Conservation (phyloP, 2,329 filamentous ascomycete species). For the Aspergillus carbonarius region DNA sequence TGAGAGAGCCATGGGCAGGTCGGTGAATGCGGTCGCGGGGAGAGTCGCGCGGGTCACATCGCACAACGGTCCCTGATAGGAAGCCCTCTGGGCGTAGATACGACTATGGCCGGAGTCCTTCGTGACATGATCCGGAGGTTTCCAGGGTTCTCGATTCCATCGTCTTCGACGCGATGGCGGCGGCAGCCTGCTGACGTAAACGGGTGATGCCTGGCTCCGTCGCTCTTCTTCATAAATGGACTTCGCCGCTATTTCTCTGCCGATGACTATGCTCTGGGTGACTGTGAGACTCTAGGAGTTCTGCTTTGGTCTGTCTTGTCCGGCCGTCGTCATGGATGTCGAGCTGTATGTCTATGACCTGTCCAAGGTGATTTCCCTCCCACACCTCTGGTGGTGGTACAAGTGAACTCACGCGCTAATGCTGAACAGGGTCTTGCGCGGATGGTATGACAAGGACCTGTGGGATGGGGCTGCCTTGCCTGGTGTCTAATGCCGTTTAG, state of each 20-base stretch:
- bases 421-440: conserved; percentile 53
- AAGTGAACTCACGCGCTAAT: conserved; percentile 20
- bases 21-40: neutral
- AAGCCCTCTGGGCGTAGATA: too few relatives aligned
- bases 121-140: neutral
- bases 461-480: neutral
- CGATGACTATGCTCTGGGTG: too few relatives aligned
- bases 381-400: neutral
- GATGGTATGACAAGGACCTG: conserved; percentile 44
- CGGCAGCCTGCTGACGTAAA: conserved; percentile 4
- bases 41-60: neutral
- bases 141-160: too few relatives aligned
- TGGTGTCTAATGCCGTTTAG: conserved; percentile 32
- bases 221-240: neutral
- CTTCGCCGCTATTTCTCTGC: neutral
- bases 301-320: neutral
- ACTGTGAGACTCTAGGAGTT: too few relatives aligned
- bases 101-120: too few relatives aligned
- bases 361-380: conserved; percentile 54
- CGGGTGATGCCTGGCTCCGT: neutral
- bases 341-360: conserved; percentile 77
- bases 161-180: neutral
- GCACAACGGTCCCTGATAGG: neutral
- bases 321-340: conserved; percentile 62
- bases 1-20: neutral